Conservation (phyloP, 352 stramenopile species). For the Phytophthora cactorum region DNA sequence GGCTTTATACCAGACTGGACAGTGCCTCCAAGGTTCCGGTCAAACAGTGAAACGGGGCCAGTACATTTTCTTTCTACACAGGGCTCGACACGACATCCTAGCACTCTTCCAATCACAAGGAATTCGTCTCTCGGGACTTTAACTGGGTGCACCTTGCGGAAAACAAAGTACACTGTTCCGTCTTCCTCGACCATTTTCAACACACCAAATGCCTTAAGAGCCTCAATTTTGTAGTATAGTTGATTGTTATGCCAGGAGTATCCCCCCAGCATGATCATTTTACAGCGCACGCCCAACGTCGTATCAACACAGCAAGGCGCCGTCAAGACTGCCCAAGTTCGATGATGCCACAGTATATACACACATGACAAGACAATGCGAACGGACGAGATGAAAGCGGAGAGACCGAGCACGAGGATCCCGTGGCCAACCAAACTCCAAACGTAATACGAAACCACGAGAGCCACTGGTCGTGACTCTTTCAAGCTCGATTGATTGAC, state of each 20-base stretch:
- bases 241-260: conserved; percentile 24
- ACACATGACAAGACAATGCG: conserved; percentile 2
- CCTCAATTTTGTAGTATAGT: conserved; percentile 26
- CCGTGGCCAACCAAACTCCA: conserved; percentile 35
- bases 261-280: conserved; percentile 21
- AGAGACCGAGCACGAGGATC: conserved; percentile 19
- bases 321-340: conserved; percentile 10
- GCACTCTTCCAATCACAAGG: conserved; percentile 21
- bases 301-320: conserved; percentile 31
- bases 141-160: conserved; percentile 27
- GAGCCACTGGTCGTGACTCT: conserved; percentile 9
- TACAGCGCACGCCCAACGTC: conserved; percentile 21
- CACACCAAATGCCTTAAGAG: conserved; percentile 29
- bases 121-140: conserved; percentile 21
- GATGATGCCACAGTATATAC: conserved; percentile 7
- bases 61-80: conserved; percentile 18
- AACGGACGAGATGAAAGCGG: conserved; percentile 18
- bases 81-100: conserved; percentile 14
- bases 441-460: conserved; percentile 30
- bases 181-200: conserved; percentile 21
- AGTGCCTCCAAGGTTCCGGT: not conserved
- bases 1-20: too few species aligned
- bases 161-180: conserved; percentile 20
- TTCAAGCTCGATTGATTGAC: conserved; percentile 24
- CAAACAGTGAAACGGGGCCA: conserved; percentile 16